Evolutionary conservation across 352 stramenopile species (phyloP), one percentile per base, ranked within the genome.

Genomic region (Achlya hypogyna): DNA sequence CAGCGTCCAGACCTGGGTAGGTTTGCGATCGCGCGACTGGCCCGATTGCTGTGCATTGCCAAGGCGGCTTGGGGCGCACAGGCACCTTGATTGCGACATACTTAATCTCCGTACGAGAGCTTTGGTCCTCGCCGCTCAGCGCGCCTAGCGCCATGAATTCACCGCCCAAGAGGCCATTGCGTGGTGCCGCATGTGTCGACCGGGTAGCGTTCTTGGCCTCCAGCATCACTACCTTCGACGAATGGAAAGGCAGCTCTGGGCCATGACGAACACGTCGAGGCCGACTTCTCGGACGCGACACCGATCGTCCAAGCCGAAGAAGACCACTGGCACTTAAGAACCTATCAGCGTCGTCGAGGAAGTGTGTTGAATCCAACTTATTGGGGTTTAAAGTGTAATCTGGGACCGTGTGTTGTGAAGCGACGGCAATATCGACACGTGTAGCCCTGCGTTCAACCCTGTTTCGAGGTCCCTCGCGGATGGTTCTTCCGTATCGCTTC

Each of bases 1-100:
- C n/a, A n/a, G n/a, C n/a, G n/a, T n/a, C n/a, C n/a, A n/a, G 86
- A 65, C 80, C 92, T 79, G 86, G 96, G 64, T 58, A 87, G 71
- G 72, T 76, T 5, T 84, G 78, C 35, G 75, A 91, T 29, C 77
- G 74, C 4, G 78, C 88, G 47, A 64, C 62, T 0, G 87, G 91
- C 25, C 92, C 88, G 23, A 82, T 99, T 47, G 96, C 95, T 0
- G 93, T 99, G n/a, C 96, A 99, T 73, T 99, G 96, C 79, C 98
- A 98, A 75, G 96, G 96, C 20, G 96, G 96, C 9, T 75, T 99
- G 5, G 96, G 95, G 12, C 79, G 96, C 32, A 99, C 96, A 0
- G 96, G 96, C 31, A 99, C 95, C 3, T 93, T 88, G 63, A 98
- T 98, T 47, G 96, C 89, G 8, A 91, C 89, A 16, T 99, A 96